Evolutionary conservation across 306 rosid genomes (phyloP).

Genomic region (Castanea crenata): DNA sequence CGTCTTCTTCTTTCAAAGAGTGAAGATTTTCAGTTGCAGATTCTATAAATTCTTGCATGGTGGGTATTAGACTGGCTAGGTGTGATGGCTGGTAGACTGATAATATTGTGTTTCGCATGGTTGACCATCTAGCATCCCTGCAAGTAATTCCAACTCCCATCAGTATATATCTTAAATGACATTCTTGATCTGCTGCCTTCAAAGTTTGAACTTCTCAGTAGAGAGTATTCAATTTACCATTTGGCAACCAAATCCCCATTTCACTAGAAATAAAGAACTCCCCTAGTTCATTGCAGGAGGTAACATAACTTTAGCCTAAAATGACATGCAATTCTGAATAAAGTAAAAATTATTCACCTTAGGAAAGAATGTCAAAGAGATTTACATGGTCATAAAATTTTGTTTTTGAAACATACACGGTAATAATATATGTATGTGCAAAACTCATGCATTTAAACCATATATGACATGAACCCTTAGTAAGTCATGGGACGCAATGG

Average conservation of each 20-base stretch:
- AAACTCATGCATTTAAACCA: no score
- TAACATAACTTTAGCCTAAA: no score
- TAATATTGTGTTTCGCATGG: conserved; percentile 76
- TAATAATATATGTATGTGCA: no score
- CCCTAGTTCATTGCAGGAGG: neutral
- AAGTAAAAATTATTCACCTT: no score
- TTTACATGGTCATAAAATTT: no score
- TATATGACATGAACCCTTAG: no score
- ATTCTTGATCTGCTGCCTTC: neutral
- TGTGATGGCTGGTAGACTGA: conserved; percentile 84
- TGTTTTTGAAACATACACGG: no score
- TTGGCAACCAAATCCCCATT: neutral
- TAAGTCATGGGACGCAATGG: no score
- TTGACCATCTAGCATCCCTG: conserved; percentile 89
- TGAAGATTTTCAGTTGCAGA: conserved; percentile 66
- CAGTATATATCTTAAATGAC: neutral
- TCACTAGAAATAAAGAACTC: neutral
- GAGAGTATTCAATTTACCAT: neutral
- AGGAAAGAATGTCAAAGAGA: no score
- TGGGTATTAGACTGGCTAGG: conserved; percentile 68
- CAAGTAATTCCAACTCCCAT: conserved; percentile 17
- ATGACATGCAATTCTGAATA: no score
- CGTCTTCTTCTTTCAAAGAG: conserved; percentile 39
- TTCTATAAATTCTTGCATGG: conserved; percentile 77
- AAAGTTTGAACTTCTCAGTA: neutral